phyloP scores from a whole-genome alignment of 108 stramenopile genomes.

The Chaetoceros tenuissimus region DNA sequence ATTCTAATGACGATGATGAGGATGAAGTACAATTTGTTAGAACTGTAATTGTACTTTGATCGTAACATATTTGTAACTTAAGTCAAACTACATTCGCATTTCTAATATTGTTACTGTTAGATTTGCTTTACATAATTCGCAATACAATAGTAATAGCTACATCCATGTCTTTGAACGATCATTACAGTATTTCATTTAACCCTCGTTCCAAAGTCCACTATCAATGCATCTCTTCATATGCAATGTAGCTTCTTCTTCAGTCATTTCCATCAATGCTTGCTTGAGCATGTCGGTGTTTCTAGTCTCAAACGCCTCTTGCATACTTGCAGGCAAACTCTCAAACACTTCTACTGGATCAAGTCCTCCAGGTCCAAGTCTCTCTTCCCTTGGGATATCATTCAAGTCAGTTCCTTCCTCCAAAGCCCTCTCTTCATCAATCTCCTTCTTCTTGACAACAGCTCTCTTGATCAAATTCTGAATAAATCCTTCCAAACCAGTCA shows the following conservation, averaged over 20 bases:
- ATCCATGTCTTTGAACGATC: too few relatives aligned
- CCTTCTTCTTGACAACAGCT: constrained; percentile 87
- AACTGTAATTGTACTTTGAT: too few relatives aligned
- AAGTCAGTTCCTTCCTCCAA: constrained; percentile 64
- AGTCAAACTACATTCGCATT: too few relatives aligned
- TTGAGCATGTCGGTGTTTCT: constrained; percentile 77
- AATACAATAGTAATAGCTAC: too few relatives aligned
- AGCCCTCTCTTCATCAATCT: constrained; percentile 77
- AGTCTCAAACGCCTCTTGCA: constrained; percentile 93
- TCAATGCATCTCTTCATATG: constrained; percentile 95
- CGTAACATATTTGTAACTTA: too few relatives aligned
- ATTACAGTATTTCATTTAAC: neutral
- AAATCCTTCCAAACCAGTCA: constrained; percentile 76
- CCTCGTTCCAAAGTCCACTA: constrained; percentile 85
- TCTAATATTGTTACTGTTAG: too few relatives aligned
- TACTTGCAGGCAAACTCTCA: constrained; percentile 67
- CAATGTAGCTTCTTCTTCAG: constrained; percentile 79
- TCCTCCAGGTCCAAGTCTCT: constrained; percentile 93
- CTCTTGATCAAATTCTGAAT: constrained; percentile 78
- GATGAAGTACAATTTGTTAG: too few relatives aligned
- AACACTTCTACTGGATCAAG: constrained; percentile 95
- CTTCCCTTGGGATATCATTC: constrained; percentile 56
- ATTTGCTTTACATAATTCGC: too few relatives aligned
- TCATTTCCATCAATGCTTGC: constrained; percentile 64
- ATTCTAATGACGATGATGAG: too few relatives aligned